phyloP scores from a whole-genome alignment of 208 protist species.

The Porcisia deanei region DNA sequence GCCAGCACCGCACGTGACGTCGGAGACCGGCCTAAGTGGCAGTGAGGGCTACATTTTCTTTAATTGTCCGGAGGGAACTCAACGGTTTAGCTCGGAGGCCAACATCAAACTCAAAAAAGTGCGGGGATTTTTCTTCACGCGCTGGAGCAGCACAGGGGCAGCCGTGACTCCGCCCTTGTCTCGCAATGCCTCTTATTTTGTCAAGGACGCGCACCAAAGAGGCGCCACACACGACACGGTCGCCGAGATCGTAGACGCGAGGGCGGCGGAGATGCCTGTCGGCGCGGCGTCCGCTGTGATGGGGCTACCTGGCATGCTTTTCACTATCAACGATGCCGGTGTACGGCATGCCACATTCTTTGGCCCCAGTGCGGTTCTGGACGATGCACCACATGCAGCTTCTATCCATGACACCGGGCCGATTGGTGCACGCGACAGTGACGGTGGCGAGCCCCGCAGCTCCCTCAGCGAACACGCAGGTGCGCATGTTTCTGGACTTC shows the following conservation, averaged over 20 bases:
- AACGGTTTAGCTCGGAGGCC: conserved; percentile 82
- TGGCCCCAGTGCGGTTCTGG: conserved; percentile 41
- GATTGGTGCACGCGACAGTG: background rate
- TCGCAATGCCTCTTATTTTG: background rate
- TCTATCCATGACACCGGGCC: background rate
- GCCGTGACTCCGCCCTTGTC: background rate
- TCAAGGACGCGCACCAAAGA: background rate
- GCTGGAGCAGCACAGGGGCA: conserved; percentile 25
- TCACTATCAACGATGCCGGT: conserved; percentile 86
- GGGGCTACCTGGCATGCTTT: conserved; percentile 83
- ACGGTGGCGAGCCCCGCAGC: background rate
- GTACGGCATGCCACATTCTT: conserved; percentile 66
- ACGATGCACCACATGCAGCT: background rate
- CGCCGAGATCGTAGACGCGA: background rate
- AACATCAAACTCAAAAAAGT: conserved; percentile 74
- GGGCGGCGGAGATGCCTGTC: background rate
- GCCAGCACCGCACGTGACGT: background rate
- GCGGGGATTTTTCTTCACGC: conserved; percentile 77
- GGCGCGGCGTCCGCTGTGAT: conserved; percentile 57
- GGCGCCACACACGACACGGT: background rate
- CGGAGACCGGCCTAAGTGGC: conserved; percentile 25
- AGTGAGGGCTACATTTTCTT: conserved; percentile 79
- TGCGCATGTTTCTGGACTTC: background rate
- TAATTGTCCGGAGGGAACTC: conserved; percentile 86
- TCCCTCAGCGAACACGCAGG: background rate